These are phyloP conservation scores for Baorangia bicolor DNA, from an alignment of 768 basidiomycete genomes.

Conservation along the genomic window DNA sequence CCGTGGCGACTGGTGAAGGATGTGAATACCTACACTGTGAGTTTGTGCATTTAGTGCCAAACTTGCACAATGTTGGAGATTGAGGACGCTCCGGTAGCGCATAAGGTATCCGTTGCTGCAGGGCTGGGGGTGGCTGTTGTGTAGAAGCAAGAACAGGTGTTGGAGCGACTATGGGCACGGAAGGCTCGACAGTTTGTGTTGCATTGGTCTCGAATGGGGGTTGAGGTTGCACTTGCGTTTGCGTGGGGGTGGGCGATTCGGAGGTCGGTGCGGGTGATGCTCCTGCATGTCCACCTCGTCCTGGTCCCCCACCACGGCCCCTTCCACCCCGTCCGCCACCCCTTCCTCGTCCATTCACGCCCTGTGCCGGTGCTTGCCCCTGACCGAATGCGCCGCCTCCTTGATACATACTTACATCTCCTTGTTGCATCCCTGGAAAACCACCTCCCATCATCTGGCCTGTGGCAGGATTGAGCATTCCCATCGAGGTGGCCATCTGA, in stretches of 20 bases:
- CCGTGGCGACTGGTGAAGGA: slow-evolving; percentile 94
- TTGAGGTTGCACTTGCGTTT: slow-evolving; percentile 23
- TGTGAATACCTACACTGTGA: slow-evolving; percentile 88
- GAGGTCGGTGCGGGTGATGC: slow-evolving; percentile 23
- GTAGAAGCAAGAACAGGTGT: slow-evolving; percentile 27
- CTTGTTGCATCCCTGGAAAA: slow-evolving; percentile 59
- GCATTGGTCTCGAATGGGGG: slow-evolving; percentile 11
- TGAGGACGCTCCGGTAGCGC: slow-evolving; percentile 75
- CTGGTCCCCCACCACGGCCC: slow-evolving; percentile 40
- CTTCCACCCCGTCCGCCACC: slow-evolving; percentile 49
- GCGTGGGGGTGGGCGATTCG: slow-evolving; percentile 17
- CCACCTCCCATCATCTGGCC: slow-evolving; percentile 57
- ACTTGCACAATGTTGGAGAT: slow-evolving; percentile 93
- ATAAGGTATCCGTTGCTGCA: slow-evolving; percentile 44
- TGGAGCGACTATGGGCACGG: slow-evolving; percentile 25
- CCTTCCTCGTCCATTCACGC: slow-evolving; percentile 41
- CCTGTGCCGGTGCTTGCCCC: slow-evolving; percentile 15
- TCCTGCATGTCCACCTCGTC: slow-evolving; percentile 42
- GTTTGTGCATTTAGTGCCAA: slow-evolving; percentile 87
- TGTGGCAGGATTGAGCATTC: slow-evolving; percentile 62
- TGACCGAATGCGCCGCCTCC: slow-evolving; percentile 29
- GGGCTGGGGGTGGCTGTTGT: slow-evolving; percentile 10
- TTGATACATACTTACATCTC: slow-evolving; percentile 47
- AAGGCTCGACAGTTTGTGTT: slow-evolving; percentile 7
- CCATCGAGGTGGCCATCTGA: slow-evolving; percentile 85